These are phyloP conservation scores for Fusarium torulosum DNA, from an alignment of 2,329 filamentous ascomycete species.

Conservation along the genomic window DNA sequence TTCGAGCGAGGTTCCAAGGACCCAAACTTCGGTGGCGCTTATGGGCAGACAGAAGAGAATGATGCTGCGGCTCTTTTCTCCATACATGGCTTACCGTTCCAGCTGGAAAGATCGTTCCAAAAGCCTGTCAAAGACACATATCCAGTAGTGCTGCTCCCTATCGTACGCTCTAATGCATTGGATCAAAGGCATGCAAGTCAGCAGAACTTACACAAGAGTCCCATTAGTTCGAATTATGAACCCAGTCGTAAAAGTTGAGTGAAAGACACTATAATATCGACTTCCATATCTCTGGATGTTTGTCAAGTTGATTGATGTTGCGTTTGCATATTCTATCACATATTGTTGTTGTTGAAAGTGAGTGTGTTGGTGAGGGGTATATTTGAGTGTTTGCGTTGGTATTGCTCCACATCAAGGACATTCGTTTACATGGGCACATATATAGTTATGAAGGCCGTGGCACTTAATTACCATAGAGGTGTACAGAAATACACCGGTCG, in stretches of 20 bases:
- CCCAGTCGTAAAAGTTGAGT: background rate
- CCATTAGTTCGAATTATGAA: background rate
- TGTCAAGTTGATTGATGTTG: background rate
- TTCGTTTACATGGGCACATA: background rate
- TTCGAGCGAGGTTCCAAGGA: background rate
- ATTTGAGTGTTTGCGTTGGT: background rate
- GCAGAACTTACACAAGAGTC: background rate
- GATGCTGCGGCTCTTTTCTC: background rate
- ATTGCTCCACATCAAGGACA: background rate
- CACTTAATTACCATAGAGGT: too few species aligned
- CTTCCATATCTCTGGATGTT: background rate
- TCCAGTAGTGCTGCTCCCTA: background rate
- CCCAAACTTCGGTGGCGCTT: background rate
- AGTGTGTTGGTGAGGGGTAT: slow-evolving; percentile 3
- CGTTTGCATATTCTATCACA: background rate
- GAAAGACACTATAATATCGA: background rate
- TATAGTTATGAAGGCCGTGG: too few species aligned
- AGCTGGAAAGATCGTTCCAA: too few species aligned
- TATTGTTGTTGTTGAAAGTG: background rate
- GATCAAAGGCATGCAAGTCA: background rate
- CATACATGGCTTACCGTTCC: too few species aligned
- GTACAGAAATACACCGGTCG: background rate
- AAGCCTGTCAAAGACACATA: background rate
- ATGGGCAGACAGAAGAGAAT: background rate
- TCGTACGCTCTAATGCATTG: background rate